phyloP scores from a whole-genome alignment of 495 filamentous ascomycete genomes.

The Cercophora newfieldiana region DNA sequence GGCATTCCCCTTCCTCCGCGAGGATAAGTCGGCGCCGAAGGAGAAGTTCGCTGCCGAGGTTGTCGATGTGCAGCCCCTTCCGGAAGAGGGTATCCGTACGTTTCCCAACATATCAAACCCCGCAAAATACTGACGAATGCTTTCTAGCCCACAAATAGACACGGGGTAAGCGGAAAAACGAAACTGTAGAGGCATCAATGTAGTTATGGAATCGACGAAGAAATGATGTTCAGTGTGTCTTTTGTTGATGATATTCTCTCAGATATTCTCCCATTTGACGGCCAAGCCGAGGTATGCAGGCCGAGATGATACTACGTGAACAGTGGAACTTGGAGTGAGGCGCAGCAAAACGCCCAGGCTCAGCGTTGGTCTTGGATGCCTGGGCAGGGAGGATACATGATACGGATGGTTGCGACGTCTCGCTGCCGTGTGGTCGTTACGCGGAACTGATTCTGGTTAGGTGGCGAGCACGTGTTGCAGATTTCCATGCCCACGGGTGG shows the following conservation, averaged over 20 bases:
- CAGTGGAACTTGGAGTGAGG: not conserved
- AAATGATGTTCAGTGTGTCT: not conserved
- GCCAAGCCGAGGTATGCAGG: not conserved
- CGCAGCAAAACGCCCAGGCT: not conserved
- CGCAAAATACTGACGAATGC: not conserved
- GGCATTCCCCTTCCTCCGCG: constrained; percentile 72
- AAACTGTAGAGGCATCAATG: not conserved
- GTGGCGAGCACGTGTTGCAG: not conserved
- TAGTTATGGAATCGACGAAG: not conserved
- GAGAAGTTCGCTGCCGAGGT: constrained; percentile 65
- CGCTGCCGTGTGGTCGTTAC: not conserved
- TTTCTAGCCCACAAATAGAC: constrained; percentile 34
- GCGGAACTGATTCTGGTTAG: not conserved
- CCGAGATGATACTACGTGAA: not conserved
- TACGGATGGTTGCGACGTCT: not conserved
- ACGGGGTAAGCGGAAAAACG: not conserved
- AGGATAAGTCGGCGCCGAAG: constrained; percentile 42
- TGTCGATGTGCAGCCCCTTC: constrained; percentile 60
- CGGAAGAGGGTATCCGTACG: constrained; percentile 70
- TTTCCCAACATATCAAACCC: constrained; percentile 20
- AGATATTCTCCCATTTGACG: not conserved
- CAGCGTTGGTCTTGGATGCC: not conserved
- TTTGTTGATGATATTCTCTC: not conserved
- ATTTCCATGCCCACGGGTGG: not conserved
- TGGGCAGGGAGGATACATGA: not conserved